Evolutionary conservation across 2,329 filamentous ascomycete genomes (phyloP), one percentile per base, ranked within the genome.

Genomic region (Neopestalotiopsis sp.): DNA sequence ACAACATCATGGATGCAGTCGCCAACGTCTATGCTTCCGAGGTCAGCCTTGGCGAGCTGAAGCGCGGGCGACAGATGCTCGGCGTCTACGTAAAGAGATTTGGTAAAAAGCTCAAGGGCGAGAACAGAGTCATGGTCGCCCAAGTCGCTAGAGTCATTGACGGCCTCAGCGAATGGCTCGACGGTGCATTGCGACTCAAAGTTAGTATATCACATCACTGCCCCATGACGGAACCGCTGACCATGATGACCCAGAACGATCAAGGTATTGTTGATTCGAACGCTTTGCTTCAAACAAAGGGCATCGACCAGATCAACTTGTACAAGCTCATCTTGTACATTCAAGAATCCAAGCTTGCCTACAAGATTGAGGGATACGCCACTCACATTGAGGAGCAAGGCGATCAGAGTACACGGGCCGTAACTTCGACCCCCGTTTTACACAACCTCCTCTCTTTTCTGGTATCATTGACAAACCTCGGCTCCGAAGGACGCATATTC

Each of bases 1-100:
- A 99, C 78, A 99, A 99, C 76, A 88, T 99, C 66, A 97, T 98
- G 92, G 95, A 98, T 78, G 94, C 95, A 0, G 94, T 99, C 61
- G 89, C 94, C 17, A 92, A 91, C 61, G 96, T 97, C 42, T 91
- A 98, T 78, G 95, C 95, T 0, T 89, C 94, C 0, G 89, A 92
- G 45, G 87, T 98, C 24, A 89, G 89, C 2, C 83, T 97, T 4
- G 83, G 83, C 32, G 94, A 98, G 71, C 83, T 98, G 20, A 89
- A 89, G 64, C 87, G 88, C 69, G 93, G 92, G 2, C 88, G 93
- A 66, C 86, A 87, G 63, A 94, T 97, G 81, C 85, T 99, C 1
- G 91, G 91, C 0, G 85, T 90, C 0, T 99, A 99, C 74, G 89
- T 97, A 5, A 92, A 92, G 76, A 94, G 91, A 71, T 99, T 98